Conservation (phyloP, 192 early-diverging fungal species). For the Mortierella antarctica region DNA sequence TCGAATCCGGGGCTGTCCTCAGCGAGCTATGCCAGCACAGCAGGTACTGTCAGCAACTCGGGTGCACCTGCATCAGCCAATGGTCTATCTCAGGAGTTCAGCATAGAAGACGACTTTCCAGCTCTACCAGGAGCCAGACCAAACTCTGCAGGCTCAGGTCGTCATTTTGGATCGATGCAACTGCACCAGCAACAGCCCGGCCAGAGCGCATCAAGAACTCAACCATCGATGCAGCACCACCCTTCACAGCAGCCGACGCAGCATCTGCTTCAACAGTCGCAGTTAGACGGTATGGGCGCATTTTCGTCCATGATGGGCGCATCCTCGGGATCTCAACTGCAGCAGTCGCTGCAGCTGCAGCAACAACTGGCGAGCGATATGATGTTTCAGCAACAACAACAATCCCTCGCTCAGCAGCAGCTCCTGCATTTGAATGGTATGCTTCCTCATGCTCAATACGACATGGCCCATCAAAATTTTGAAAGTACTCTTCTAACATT, state of each 20-base stretch:
- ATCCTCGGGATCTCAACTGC: slow-evolving; percentile 43
- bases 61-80: slow-evolving; percentile 37
- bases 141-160: slow-evolving; percentile 51
- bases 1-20: slow-evolving; percentile 48
- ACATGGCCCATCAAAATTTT: too few species aligned
- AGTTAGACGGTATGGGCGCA: slow-evolving; percentile 26
- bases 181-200: slow-evolving; percentile 46
- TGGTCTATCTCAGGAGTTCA: slow-evolving; percentile 48
- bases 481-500: too few species aligned
- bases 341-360: slow-evolving; percentile 48
- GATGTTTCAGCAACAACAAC: slow-evolving; percentile 45
- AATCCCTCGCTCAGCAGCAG: slow-evolving; percentile 36
- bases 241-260: slow-evolving; percentile 42
- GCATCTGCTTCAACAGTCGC: slow-evolving; percentile 31
- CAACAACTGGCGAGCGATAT: slow-evolving; percentile 49
- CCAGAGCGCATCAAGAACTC: slow-evolving; percentile 20
- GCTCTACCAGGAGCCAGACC: slow-evolving; percentile 56
- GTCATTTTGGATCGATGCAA: slow-evolving; percentile 43
- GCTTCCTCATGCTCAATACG: background rate
- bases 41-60: slow-evolving; percentile 36
- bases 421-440: slow-evolving; percentile 44
- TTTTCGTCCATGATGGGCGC: slow-evolving; percentile 35
- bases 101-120: slow-evolving; percentile 59
- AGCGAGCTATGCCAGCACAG: slow-evolving; percentile 57
- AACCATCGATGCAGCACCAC: slow-evolving; percentile 40